Percentiles rank a stretch among this genome's conserved stretches.
Evolutionary conservation across 805 yeast species (phyloP).

Genomic region (Candida tammaniensis): DNA sequence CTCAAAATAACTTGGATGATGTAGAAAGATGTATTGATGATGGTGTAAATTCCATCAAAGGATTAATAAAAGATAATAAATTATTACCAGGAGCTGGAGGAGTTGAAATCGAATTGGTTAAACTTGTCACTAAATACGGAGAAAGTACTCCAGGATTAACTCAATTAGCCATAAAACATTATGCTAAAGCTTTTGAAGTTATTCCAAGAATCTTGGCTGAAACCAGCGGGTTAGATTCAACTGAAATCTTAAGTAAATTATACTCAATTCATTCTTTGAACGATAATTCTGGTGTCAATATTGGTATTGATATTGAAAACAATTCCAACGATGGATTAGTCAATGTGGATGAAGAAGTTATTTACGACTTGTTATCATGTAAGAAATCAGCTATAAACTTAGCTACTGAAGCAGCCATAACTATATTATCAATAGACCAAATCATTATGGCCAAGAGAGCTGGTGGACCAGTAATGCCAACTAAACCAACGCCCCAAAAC

Average conservation of each 20-base stretch:
- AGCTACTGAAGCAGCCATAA: conserved; percentile 93
- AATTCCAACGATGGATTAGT: conserved; percentile 57
- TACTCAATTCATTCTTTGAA: conserved; percentile 79
- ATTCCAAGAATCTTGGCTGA: conserved; percentile 91
- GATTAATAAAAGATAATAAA: conserved; percentile 74
- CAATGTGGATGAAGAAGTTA: conserved; percentile 66
- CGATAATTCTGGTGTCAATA: conserved; percentile 27
- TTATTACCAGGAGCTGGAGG: conserved; percentile 97
- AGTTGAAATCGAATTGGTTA: conserved; percentile 82
- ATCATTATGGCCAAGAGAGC: conserved; percentile 99
- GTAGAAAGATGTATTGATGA: conserved; percentile 97
- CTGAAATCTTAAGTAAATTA: conserved; percentile 83
- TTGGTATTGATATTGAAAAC: conserved; percentile 77
- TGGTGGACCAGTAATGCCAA: conserved; percentile 93
- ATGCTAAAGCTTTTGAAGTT: conserved; percentile 92
- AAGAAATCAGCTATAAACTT: conserved; percentile 86
- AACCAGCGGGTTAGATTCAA: conserved; percentile 88
- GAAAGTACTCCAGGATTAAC: conserved; percentile 91
- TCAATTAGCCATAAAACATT: conserved; percentile 91
- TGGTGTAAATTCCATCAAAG: conserved; percentile 89
- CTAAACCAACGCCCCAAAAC: conserved; percentile 83
- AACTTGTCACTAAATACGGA: conserved; percentile 77
- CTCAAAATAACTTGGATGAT: conserved; percentile 89
- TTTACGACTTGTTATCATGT: conserved; percentile 75
- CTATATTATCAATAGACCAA: conserved; percentile 90